These are phyloP conservation scores for Trichoderma brevicompactum DNA, from an alignment of 2,329 filamentous ascomycete species.

Conservation along the genomic window DNA sequence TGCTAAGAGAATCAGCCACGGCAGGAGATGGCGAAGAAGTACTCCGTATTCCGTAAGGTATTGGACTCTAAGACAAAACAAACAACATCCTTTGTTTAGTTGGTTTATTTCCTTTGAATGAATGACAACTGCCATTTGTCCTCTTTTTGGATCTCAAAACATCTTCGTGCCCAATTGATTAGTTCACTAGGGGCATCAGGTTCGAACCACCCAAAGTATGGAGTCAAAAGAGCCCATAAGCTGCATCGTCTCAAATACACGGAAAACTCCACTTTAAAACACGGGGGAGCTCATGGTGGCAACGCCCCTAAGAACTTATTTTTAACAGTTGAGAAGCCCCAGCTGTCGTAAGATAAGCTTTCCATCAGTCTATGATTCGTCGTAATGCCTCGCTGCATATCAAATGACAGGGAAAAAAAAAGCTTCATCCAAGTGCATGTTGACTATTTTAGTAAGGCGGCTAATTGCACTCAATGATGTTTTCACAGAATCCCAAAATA, in stretches of 20 bases:
- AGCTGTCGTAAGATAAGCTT: background rate
- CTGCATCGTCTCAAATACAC: background rate
- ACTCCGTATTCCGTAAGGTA: background rate
- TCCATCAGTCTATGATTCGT: background rate
- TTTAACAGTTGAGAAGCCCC: background rate
- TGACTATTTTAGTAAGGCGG: too few relatives aligned
- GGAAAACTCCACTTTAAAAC: background rate
- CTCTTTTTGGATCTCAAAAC: too few relatives aligned
- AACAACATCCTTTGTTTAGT: too few relatives aligned
- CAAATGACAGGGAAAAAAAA: too few relatives aligned
- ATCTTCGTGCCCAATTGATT: too few relatives aligned
- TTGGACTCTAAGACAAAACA: background rate
- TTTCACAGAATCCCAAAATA: background rate
- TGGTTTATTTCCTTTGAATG: too few relatives aligned
- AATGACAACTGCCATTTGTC: too few relatives aligned
- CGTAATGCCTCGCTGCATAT: background rate
- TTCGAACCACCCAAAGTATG: too few relatives aligned
- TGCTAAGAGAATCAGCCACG: background rate
- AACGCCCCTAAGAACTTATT: slow-evolving; percentile 3
- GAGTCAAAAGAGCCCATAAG: too few relatives aligned
- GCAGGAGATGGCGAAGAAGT: slow-evolving; percentile 7
- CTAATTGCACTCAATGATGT: background rate
- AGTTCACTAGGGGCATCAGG: too few relatives aligned
- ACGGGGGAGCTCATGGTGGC: background rate
- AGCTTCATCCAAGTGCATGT: background rate